These are phyloP conservation scores for Effrenium voratum DNA, from an alignment of 73 alveolate species.

Conservation along the genomic window DNA sequence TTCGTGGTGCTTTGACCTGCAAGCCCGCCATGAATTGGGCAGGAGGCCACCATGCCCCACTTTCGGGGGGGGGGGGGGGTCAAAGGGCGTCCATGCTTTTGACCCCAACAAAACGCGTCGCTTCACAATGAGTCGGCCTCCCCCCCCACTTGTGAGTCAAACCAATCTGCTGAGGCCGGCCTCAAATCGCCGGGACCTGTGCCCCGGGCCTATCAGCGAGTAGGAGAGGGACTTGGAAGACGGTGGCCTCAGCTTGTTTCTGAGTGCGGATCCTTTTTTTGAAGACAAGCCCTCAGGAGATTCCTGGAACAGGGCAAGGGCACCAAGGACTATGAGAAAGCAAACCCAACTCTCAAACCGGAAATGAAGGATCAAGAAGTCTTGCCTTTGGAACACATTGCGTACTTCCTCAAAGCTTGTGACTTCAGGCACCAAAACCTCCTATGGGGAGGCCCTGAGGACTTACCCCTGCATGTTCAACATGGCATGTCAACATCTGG, in stretches of 20 bases:
- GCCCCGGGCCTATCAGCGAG: neutral
- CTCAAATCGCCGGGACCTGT: neutral
- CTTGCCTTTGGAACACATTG: neutral
- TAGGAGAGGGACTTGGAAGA: conserved; percentile 30
- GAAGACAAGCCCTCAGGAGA: neutral
- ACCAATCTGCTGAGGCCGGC: no score
- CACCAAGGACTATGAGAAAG: neutral
- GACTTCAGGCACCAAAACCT: no score
- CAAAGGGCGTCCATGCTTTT: neutral
- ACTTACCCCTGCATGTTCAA: no score
- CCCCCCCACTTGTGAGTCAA: no score
- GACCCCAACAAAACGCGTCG: no score
- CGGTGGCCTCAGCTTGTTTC: neutral
- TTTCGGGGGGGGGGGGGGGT: neutral
- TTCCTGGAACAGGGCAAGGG: neutral
- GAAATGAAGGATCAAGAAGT: neutral
- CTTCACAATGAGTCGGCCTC: no score
- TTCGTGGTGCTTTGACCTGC: neutral
- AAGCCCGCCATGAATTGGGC: no score
- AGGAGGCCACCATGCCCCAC: no score
- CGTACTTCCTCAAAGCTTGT: neutral
- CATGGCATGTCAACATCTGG: no score
- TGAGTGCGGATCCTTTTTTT: neutral
- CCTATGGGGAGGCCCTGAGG: no score
- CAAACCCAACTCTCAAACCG: neutral